Base-by-base conservation (phyloP, 2,329 filamentous ascomycete species). In the Penicillium sumatraense region DNA sequence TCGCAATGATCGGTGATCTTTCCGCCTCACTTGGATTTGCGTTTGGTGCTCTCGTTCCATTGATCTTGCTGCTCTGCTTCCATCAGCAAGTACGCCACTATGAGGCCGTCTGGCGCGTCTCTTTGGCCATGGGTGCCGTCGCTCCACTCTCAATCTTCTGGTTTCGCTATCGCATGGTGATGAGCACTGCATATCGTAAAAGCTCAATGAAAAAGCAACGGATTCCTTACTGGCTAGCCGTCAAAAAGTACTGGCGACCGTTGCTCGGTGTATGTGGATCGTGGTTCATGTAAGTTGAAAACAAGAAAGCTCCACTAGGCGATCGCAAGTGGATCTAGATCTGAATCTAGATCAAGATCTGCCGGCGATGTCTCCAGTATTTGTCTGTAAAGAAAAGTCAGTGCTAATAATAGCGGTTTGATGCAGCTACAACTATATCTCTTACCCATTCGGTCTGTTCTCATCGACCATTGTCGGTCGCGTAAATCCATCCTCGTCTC, bases 401-500 rank as follows among this genome's bases (percentile, higher is more conserved):
- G 18, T 4, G 21, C 38, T 42, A 20, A 42, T 42, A 13, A 24
- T 2, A 9, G 11, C n/a, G 14, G 14, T 4, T 29, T 5, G 31
- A 24, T 23, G 24, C 65, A 63, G 74, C 8, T 80, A 85, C 65
- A 81, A 86, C 62, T 85, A 79, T 64, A 79, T 85, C 42, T 78
- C 80, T 0, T 81, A 81, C 54, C 82, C 82, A 0, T 83, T 84
- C 57, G 81, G 81, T 2, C 77, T 85, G 16, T 84, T 84, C 65
- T 79, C 77, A 57, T 80, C 80, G 0, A 82, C 81, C 11, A 84
- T 84, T 53, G 77, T 83, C 45, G 69, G 69, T 2, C 70, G 73
- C n/a, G 69, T 78, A 24, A 78, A 80, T 36, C 65, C 75, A 0
- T 70, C 70, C 27, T 72, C 78, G 13, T 78, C 73, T 5, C 64